Percentiles rank a stretch among this genome's conserved stretches.
These are phyloP conservation scores for Fagus sylvatica DNA, from an alignment of 306 rosid species.

Conservation along the genomic window DNA sequence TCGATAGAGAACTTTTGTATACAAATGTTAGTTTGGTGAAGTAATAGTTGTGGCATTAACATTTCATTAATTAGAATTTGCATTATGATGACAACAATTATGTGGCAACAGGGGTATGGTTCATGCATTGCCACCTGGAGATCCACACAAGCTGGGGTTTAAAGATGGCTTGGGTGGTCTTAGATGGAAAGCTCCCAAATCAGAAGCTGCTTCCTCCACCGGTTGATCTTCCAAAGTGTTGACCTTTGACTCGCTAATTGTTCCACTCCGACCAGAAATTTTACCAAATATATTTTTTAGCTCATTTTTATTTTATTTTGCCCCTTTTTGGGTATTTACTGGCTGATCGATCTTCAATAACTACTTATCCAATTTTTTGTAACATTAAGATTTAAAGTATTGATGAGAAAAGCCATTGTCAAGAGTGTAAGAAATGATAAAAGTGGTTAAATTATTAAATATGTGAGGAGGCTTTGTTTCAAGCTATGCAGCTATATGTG, in stretches of 20 bases:
- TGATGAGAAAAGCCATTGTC: neutral
- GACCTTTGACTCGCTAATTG: neutral
- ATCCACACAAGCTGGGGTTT: conserved; percentile 8
- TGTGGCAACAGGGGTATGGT: conserved; percentile 6
- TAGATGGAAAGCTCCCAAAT: conserved; percentile 8
- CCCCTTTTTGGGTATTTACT: neutral
- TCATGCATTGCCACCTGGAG: conserved; percentile 12
- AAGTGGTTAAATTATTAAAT: no score
- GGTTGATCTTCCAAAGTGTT: neutral
- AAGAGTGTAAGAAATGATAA: no score
- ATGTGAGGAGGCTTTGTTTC: no score
- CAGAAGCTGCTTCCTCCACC: conserved; percentile 7
- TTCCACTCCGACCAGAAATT: neutral
- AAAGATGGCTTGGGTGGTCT: conserved; percentile 2
- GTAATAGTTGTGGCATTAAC: no score
- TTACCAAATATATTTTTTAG: neutral
- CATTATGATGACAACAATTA: neutral
- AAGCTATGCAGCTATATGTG: no score
- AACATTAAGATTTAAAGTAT: neutral
- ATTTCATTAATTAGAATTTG: no score
- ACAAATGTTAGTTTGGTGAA: no score
- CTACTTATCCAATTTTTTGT: no score
- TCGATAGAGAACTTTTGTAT: no score
- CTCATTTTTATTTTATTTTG: neutral
- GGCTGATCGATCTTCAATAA: no score